A percentile compares a stretch with the other conserved stretches of the same genome.
Conservation (phyloP, 2,329 filamentous ascomycete genomes). For the Sporothrix mexicana region DNA sequence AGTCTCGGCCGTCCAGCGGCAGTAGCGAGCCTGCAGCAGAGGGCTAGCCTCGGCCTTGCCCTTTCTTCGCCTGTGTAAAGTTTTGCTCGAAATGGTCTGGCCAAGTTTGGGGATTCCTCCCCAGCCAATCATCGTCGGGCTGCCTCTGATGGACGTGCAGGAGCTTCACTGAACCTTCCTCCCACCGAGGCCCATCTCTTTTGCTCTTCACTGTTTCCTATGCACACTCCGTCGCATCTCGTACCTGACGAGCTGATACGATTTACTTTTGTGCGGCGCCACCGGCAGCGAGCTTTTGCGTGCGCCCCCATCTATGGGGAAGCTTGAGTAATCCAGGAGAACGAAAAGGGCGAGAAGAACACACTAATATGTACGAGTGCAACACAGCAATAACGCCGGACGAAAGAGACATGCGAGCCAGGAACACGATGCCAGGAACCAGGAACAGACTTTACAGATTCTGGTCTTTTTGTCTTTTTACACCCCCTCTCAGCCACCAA, state of each 20-base stretch:
- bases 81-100: background rate
- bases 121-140: slow-evolving; percentile 9
- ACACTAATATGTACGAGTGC: background rate
- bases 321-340: too few relatives aligned
- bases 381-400: background rate
- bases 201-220: background rate
- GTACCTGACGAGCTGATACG: background rate
- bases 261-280: background rate
- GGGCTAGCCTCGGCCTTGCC: slow-evolving; percentile 16
- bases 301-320: slow-evolving; percentile 17
- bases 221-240: background rate
- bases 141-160: slow-evolving; percentile 8
- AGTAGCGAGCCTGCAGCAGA: background rate
- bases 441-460: background rate
- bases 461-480: background rate
- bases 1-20: background rate
- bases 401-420: background rate
- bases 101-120: background rate
- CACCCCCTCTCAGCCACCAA: slow-evolving; percentile 11
- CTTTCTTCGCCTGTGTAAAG: background rate
- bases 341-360: background rate
- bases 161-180: background rate
- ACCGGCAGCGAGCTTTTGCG: background rate
- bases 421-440: slow-evolving; percentile 10
- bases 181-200: background rate